phyloP scores from a whole-genome alignment of 495 filamentous ascomycete genomes.

The Chaetomium tenue region DNA sequence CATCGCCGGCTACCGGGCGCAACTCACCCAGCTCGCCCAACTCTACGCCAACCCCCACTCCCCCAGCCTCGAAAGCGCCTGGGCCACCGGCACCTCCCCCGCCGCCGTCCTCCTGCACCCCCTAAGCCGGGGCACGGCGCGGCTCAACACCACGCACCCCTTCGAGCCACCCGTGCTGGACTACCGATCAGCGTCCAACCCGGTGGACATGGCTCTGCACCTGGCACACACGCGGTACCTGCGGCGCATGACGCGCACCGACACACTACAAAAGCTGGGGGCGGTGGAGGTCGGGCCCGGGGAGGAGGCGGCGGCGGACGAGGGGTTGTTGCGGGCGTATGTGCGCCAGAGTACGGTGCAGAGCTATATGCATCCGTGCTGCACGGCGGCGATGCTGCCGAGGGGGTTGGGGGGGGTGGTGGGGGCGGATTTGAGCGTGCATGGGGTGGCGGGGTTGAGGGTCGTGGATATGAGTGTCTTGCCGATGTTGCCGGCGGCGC shows the following conservation, averaged over 20 bases:
- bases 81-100: constrained; percentile 23
- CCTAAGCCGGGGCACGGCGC: constrained; percentile 34
- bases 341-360: constrained; percentile 15
- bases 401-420: constrained; percentile 51
- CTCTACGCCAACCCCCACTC: constrained; percentile 22
- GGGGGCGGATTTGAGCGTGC: constrained; percentile 39
- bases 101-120: constrained; percentile 34
- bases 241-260: constrained; percentile 27
- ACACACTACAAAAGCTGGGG: constrained; percentile 19
- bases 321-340: constrained; percentile 16
- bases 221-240: constrained; percentile 26
- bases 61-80: constrained; percentile 33
- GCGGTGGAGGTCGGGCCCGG: constrained; percentile 24
- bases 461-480: constrained; percentile 38
- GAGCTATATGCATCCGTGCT: constrained; percentile 33
- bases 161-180: constrained; percentile 35
- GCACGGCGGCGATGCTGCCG: constrained; percentile 57
- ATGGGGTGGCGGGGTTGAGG: constrained; percentile 38
- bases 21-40: constrained; percentile 25
- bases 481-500: constrained; percentile 46
- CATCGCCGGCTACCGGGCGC: constrained; percentile 27
- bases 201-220: constrained; percentile 34
- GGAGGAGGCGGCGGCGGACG: constrained; percentile 4
- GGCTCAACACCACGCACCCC: constrained; percentile 37
- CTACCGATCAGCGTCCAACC: constrained; percentile 35